Conservation (phyloP, 176 grass and related monocot genomes). For the Eleusine coracana region DNA sequence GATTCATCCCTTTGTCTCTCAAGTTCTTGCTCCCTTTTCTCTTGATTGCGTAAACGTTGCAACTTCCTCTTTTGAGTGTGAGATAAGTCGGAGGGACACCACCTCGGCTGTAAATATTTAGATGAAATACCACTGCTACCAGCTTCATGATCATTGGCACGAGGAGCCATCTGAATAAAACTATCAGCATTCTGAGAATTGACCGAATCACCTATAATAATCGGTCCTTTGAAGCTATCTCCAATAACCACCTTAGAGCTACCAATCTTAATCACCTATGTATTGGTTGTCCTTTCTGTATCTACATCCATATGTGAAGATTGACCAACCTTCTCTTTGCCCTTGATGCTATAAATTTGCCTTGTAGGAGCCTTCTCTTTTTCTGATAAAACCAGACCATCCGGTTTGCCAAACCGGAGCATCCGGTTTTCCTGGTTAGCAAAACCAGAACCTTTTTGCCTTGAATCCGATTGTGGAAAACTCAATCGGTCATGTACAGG, state of each 20-base stretch:
- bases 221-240: background rate
- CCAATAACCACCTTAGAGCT: background rate
- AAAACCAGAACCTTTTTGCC: background rate
- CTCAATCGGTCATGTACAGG: background rate
- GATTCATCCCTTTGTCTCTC: background rate
- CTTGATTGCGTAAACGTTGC: background rate
- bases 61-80: too few species aligned
- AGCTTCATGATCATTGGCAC: background rate
- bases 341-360: background rate
- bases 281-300: background rate
- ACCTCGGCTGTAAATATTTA: background rate
- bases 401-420: too few species aligned
- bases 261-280: background rate
- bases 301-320: background rate
- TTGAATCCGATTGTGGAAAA: background rate
- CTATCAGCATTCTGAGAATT: background rate
- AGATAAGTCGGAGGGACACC: background rate
- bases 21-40: background rate
- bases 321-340: background rate
- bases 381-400: background rate
- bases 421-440: background rate
- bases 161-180: background rate
- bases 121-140: too few species aligned
- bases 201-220: background rate
- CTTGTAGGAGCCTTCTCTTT: background rate